Evolutionary conservation across 805 yeast species (phyloP), one percentile per base, ranked within the genome.

Genomic region (Saccharomycopsis sp.): DNA sequence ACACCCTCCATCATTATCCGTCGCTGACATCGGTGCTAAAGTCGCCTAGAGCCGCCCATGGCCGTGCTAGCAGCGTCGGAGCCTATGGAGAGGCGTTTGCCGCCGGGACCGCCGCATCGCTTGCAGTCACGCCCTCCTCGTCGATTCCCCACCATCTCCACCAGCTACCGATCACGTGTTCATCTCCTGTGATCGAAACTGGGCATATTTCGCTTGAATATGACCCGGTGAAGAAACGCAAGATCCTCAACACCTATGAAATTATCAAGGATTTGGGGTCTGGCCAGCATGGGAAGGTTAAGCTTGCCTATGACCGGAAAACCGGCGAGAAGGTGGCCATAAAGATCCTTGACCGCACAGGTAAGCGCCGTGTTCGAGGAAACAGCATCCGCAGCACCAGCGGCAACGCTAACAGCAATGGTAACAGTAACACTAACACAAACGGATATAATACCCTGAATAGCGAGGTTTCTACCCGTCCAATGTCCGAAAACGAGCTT

Each of bases 241-340:
- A 92, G 68, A 83, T 86, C 41, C 77, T 94, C 62, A 94, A 94
- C 72, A 84, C 96, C 0, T 94, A 92, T 69, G 99, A 94, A 71
- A 88, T 94, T 42, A 72, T 91, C 34, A 78, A 80, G 24, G 97
- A 92, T 72, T 77, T 94, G 29, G 99, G 99, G 9, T 78, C 88
- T 41, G 99, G 99, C n/a, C 97, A 92, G 70, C 98, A 93, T 72
- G 98, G 99, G n/a, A 93, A 90, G 70, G 99, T 94, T 50, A 94
- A 94, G 70, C 77, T 94, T 19, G 99, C 96, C 0, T 81, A 81
- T 60, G 93, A 92, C 68, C 71, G 85, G 57, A 76, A 80, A n/a
- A 71, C 77, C 3, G 76, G 79, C 52, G 84, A 80, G 63, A 74
- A 82, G 35, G 96, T 90, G n/a, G 99, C 99, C 2, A 91, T 94